Evolutionary conservation across 1,284 basidiomycete species (phyloP).

Genomic region (Tilletia indica): DNA sequence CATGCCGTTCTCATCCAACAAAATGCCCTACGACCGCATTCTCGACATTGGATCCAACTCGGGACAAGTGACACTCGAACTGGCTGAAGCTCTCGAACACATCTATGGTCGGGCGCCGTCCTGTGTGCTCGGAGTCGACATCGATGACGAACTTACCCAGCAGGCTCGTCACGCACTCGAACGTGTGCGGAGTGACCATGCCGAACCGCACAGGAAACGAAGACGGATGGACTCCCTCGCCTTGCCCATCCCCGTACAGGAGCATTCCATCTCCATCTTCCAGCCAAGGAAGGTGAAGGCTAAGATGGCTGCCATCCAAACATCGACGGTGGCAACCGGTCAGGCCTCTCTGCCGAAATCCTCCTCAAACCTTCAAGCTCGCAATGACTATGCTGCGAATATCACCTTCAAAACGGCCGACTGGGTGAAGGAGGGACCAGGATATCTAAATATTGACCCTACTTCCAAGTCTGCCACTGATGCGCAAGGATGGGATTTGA

Average conservation of each 20-base stretch:
- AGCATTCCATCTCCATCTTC: constrained; percentile 16
- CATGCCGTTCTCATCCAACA: neutral
- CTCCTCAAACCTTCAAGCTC: neutral
- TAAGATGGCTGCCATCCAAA: no score
- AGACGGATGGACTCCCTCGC: constrained; percentile 5
- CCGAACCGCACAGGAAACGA: neutral
- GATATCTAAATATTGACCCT: neutral
- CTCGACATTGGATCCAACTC: constrained; percentile 13
- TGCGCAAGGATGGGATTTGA: neutral
- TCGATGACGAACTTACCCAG: constrained; percentile 4
- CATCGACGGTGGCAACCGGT: no score
- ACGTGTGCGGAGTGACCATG: neutral
- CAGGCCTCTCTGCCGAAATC: no score
- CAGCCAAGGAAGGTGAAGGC: neutral
- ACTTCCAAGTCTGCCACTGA: neutral
- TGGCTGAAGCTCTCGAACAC: neutral
- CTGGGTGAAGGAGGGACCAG: neutral
- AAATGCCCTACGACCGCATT: neutral
- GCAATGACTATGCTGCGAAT: neutral
- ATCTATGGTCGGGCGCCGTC: neutral
- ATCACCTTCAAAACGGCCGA: neutral
- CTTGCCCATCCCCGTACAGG: neutral
- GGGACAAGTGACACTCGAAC: constrained; percentile 1
- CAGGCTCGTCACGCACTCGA: neutral
- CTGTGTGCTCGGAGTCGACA: neutral